Base-by-base conservation (phyloP, 257 asterid genomes). In the Solanum pinnatisectum region DNA sequence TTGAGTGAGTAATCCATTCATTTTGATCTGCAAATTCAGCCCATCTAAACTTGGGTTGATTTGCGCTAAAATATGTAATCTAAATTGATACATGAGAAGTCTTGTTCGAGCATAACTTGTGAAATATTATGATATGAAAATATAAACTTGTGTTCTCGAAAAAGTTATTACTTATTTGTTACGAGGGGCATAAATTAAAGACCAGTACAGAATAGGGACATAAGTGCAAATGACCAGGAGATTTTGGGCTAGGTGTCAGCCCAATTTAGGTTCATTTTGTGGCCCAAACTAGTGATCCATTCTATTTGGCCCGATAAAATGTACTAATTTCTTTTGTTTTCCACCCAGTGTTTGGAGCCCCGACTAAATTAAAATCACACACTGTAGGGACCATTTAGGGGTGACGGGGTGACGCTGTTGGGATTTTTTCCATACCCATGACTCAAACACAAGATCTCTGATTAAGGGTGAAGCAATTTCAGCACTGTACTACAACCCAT, bases 271-370 rank as follows among this genome's bases (percentile, higher is more conserved):
- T 79, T 46, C 84, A 79, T 14, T 40, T 14, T 0, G 4, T 8
- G 23, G 16, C 84, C 84, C 84, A 79, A 79, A 9, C 10, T 6
- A 27, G 5, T 14, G 37, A 22, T 42, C 9, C 25, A 35, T 42
- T 44, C 39, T 44, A 25, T 27, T 79, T 79, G 15, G 39, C 36
- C 35, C 37, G 5, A 72, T 1, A 18, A 56, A 14, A 8, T 4
- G 35, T 44, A 30, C 30, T 1, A 12, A 11, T 42, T 44, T 44
- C 5, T 44, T 44, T 44, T 44, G 5, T 44, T 44, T 44, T 44
- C 0, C 52, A 12, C 0, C 0, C 0, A 5, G 52, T 44, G 16
- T 12, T 44, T 44, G 52, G 16, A 44, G 52, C 12, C 0, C 52
- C 16, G 5, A 42, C 4, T 40, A 40, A 40, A 39, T 39, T 0